These are phyloP conservation scores for Trichomonas tenax DNA, from an alignment of 208 protist genomes.

Conservation along the genomic window DNA sequence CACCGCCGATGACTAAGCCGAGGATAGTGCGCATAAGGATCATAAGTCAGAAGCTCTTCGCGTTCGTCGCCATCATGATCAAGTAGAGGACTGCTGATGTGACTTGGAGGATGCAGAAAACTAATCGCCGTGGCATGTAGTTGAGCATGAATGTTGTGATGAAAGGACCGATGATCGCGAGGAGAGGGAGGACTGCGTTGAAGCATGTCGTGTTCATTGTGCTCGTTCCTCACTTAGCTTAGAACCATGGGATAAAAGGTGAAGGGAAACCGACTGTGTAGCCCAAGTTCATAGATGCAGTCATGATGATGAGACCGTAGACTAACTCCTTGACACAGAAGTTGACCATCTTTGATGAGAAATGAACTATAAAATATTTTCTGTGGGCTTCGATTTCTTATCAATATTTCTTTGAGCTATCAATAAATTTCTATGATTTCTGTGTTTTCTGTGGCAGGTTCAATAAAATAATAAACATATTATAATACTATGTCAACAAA, in stretches of 20 bases:
- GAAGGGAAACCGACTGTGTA: not conserved
- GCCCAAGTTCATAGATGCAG: not conserved
- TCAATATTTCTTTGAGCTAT: no score
- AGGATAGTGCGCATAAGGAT: not conserved
- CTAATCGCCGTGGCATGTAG: not conserved
- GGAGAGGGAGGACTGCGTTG: not conserved
- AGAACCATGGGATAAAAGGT: not conserved
- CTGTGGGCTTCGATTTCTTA: no score
- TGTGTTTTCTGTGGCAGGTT: no score
- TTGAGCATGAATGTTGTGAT: not conserved
- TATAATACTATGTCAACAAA: no score
- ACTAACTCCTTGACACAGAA: not conserved
- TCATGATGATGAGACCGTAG: not conserved
- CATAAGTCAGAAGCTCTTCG: not conserved
- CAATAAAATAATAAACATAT: no score
- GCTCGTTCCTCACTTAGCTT: no score
- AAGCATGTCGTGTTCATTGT: not conserved
- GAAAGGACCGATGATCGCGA: not conserved
- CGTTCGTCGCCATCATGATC: not conserved
- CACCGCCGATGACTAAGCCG: not conserved
- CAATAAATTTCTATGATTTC: no score
- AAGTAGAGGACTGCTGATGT: not conserved
- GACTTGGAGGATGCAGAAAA: not conserved
- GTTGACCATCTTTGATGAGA: not conserved
- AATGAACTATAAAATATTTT: no score